These are phyloP conservation scores for Mitragyna speciosa DNA, from an alignment of 257 asterid genomes.

Conservation along the genomic window DNA sequence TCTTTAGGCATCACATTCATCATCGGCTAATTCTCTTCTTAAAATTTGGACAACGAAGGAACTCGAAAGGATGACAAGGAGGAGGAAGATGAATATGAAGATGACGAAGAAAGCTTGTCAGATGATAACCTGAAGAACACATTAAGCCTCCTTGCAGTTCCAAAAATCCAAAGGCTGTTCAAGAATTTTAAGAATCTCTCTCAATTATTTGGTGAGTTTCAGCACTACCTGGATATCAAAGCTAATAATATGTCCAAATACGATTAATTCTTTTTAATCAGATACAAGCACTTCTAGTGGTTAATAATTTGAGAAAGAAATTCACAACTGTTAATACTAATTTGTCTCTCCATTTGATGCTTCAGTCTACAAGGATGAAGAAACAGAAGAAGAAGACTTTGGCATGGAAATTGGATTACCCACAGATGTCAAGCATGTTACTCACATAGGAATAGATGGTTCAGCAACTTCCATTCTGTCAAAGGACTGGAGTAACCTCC, in stretches of 20 bases:
- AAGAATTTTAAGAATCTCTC: conserved; percentile 76
- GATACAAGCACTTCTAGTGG: not conserved
- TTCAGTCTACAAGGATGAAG: conserved; percentile 64
- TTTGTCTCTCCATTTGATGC: not conserved
- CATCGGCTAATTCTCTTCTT: conserved; percentile 22
- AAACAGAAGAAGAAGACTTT: conserved; percentile 39
- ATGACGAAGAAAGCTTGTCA: conserved; percentile 37
- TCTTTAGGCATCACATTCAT: not conserved
- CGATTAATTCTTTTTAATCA: not conserved
- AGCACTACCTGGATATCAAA: not conserved
- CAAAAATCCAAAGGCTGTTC: conserved; percentile 56
- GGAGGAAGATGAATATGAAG: conserved; percentile 36
- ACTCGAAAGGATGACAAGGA: conserved; percentile 30
- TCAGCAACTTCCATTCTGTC: conserved; percentile 68
- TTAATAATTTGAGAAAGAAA: not conserved
- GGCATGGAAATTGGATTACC: conserved; percentile 78
- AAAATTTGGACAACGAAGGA: conserved; percentile 28
- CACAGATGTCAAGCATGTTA: conserved; percentile 84
- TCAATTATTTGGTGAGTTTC: conserved; percentile 60
- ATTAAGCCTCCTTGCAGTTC: conserved; percentile 37
- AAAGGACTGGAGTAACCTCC: conserved; percentile 48
- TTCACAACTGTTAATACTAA: not conserved
- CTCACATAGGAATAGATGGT: conserved; percentile 89
- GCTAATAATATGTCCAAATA: not conserved
- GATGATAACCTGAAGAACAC: conserved; percentile 54